Percentiles rank a stretch among this genome's conserved stretches.
Evolutionary conservation across 305 asterid genomes (phyloP).

Genomic region (Nicotiana rustica): DNA sequence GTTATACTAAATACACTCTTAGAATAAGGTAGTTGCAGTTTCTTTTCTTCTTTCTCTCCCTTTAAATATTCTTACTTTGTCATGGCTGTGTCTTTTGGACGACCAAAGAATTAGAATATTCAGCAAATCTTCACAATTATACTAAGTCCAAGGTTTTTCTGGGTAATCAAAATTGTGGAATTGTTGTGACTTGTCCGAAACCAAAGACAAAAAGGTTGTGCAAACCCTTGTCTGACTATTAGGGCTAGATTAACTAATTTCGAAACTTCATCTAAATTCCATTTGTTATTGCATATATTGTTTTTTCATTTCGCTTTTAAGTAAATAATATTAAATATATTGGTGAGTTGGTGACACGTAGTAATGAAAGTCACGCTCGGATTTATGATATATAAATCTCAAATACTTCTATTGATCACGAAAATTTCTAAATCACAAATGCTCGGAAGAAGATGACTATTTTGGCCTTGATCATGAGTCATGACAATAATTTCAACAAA

Average conservation of each 20-base stretch:
- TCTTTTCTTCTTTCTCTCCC: not conserved
- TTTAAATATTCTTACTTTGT: not conserved
- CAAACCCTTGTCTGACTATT: not conserved
- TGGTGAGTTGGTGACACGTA: constrained; percentile 26
- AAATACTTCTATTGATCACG: not conserved
- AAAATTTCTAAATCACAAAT: not conserved
- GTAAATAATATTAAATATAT: not conserved
- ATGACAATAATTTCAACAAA: not conserved
- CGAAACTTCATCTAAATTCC: too few species aligned
- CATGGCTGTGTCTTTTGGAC: not conserved
- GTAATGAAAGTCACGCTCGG: not conserved
- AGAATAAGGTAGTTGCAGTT: not conserved
- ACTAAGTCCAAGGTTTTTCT: not conserved
- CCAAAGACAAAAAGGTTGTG: not conserved
- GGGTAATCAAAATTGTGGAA: not conserved
- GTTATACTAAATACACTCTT: too few species aligned
- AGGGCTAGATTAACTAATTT: too few species aligned
- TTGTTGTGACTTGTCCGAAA: not conserved
- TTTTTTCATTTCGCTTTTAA: not conserved
- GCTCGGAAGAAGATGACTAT: not conserved
- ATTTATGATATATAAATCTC: not conserved
- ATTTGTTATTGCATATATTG: not conserved
- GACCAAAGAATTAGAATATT: not conserved
- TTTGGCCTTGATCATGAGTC: not conserved
- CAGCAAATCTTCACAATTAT: not conserved